These are phyloP conservation scores for Rhodotorula graminis DNA, from an alignment of 768 basidiomycete genomes.

Conservation along the genomic window DNA sequence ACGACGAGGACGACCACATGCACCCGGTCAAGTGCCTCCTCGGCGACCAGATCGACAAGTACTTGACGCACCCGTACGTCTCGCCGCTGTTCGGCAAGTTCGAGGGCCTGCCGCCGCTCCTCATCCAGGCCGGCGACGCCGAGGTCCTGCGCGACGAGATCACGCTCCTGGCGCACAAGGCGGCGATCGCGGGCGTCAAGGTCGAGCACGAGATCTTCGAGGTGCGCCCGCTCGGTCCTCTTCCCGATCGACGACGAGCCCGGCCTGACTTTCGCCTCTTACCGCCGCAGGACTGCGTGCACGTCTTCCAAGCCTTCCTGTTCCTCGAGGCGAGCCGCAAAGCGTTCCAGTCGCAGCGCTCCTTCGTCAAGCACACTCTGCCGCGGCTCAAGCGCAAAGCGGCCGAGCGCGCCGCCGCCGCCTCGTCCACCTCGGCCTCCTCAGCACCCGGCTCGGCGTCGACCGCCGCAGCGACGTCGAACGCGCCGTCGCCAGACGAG, in stretches of 20 bases:
- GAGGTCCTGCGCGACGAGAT: constrained; percentile 95
- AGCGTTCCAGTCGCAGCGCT: constrained; percentile 40
- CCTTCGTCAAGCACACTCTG: constrained; percentile 40
- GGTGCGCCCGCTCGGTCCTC: background rate
- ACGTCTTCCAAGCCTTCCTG: constrained; percentile 43
- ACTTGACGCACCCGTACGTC: constrained; percentile 92
- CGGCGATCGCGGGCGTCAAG: constrained; percentile 73
- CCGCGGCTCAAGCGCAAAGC: constrained; percentile 21
- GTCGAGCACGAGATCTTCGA: constrained; percentile 70
- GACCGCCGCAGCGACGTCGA: background rate
- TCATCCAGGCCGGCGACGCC: constrained; percentile 87
- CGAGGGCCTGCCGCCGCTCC: constrained; percentile 74
- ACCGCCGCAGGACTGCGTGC: constrained; percentile 74
- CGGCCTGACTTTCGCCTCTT: background rate
- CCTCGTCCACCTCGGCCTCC: background rate
- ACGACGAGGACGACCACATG: constrained; percentile 68
- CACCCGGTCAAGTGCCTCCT: constrained; percentile 93
- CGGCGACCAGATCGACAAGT: constrained; percentile 58
- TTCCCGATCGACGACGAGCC: background rate
- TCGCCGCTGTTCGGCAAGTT: constrained; percentile 91
- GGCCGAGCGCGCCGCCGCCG: background rate
- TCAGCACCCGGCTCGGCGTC: too few species aligned
- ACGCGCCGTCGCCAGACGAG: background rate
- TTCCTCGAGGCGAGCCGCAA: constrained; percentile 43
- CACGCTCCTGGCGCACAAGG: constrained; percentile 86